Percentiles rank a stretch among this genome's conserved stretches.
These are phyloP conservation scores for Diaporthe sp. DNA, from an alignment of 2,329 filamentous ascomycete genomes.

Conservation along the genomic window DNA sequence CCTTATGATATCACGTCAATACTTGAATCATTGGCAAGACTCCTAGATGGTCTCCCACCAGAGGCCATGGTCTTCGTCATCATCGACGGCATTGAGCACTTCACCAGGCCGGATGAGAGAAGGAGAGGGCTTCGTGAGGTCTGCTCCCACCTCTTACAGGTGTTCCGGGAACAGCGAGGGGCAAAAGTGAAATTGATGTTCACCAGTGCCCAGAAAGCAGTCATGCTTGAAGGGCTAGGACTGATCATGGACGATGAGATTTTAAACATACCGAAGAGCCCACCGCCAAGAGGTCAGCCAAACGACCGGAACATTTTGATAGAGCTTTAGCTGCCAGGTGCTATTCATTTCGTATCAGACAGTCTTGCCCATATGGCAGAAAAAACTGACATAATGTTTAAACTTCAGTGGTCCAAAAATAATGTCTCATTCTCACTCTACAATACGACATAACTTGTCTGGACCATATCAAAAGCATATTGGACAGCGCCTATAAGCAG, in stretches of 20 bases:
- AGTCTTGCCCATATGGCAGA: neutral
- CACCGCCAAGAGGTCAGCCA: neutral
- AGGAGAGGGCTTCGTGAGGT: neutral
- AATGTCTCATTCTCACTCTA: neutral
- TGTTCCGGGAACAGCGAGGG: neutral
- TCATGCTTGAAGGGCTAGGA: neutral
- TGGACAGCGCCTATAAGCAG: neutral
- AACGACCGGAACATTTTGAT: neutral
- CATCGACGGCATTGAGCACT: neutral
- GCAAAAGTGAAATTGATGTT: neutral
- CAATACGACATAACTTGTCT: too few species aligned
- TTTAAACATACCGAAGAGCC: neutral
- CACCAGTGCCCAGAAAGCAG: neutral
- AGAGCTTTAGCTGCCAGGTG: neutral
- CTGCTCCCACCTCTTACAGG: rapidly evolving
- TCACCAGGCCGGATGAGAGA: neutral
- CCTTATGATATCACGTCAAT: neutral
- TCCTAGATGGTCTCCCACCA: neutral
- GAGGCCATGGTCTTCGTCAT: neutral
- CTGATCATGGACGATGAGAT: neutral
- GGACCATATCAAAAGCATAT: neutral
- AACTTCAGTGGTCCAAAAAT: neutral
- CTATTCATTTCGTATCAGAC: neutral
- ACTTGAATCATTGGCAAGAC: neutral
- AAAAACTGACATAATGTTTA: neutral